phyloP scores from a whole-genome alignment of 345 rosid genomes.

The Eucalyptus fibrosa region DNA sequence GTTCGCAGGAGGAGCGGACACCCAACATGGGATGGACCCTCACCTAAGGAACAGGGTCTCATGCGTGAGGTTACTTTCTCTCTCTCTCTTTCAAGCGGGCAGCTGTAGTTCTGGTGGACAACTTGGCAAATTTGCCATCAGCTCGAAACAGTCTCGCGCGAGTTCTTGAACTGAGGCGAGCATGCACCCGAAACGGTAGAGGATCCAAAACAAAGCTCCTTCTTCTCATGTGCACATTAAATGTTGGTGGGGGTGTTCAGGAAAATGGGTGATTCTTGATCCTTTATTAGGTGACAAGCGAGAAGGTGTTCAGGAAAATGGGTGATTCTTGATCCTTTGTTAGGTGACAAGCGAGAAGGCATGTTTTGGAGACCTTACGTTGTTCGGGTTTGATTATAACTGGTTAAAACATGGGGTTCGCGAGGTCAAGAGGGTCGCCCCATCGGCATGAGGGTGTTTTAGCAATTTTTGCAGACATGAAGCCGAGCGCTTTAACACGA shows the following conservation, averaged over 20 bases:
- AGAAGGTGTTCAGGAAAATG: background rate
- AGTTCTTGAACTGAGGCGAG: background rate
- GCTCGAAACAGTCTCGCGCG: background rate
- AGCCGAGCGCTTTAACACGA: background rate
- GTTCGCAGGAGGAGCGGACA: conserved; percentile 2
- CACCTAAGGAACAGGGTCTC: background rate
- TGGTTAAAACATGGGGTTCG: background rate
- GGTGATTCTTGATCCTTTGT: background rate
- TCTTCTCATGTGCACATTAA: background rate
- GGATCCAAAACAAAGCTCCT: background rate
- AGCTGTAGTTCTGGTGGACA: background rate
- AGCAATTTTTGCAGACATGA: background rate
- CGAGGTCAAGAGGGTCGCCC: background rate
- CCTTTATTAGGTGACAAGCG: no score
- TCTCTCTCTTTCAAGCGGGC: background rate
- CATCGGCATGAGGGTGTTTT: background rate
- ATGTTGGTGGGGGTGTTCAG: background rate
- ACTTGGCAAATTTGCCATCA: background rate
- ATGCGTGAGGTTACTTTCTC: background rate
- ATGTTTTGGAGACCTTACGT: background rate
- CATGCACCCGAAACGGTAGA: background rate
- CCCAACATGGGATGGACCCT: background rate
- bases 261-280: no score
- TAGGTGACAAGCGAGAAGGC: background rate
- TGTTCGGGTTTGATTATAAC: background rate